Evolutionary conservation across 1,284 basidiomycete species (phyloP), one percentile per base, ranked within the genome.

Genomic region (Laetiporus sulphureus): DNA sequence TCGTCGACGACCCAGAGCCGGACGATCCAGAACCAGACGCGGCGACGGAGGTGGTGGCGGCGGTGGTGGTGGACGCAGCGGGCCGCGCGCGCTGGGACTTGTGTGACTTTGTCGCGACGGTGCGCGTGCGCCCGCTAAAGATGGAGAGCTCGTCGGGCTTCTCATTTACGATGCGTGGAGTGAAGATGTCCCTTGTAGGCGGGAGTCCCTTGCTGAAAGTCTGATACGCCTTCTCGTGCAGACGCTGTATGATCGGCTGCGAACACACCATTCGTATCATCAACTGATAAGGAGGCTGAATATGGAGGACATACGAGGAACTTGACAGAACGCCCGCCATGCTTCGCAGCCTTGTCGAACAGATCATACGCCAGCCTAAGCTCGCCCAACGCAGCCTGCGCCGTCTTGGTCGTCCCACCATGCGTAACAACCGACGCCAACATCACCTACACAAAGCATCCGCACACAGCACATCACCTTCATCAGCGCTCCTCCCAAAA

Each of bases 91-190:
- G 45, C 36, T 47, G 54, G 0, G 44, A 40, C 13, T 52, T 51
- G 16, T 53, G 40, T 1, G 51, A 55, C 44, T 73, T 76, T 0
- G 69, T 75, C 2, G 64, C 66, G 12, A 83, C 64, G 0, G 73
- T 78, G 47, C 79, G 74, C 8, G 75, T 82, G 48, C 75, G 73
- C n/a, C 81, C 82, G 44, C 79, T 75, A 57, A 86, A 84, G 31
- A 86, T 82, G 4, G 75, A 73, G 19, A 86, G 64, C 53, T 85
- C 83, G 55, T 86, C 83, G 38, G 73, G 69, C 39, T 60, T 60
- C 18, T 68, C 67, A 20, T 61, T 60, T 8, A 60, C 51, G 0
- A 72, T 66, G 5, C 51, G 52, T n/a, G 73, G 62, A 18, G 64
- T 64, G 59, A 84, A 82, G 22, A 83, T 79, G 56, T 82, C 76